phyloP scores from a whole-genome alignment of 2,329 filamentous ascomycete genomes.

The Exophiala sp. region DNA sequence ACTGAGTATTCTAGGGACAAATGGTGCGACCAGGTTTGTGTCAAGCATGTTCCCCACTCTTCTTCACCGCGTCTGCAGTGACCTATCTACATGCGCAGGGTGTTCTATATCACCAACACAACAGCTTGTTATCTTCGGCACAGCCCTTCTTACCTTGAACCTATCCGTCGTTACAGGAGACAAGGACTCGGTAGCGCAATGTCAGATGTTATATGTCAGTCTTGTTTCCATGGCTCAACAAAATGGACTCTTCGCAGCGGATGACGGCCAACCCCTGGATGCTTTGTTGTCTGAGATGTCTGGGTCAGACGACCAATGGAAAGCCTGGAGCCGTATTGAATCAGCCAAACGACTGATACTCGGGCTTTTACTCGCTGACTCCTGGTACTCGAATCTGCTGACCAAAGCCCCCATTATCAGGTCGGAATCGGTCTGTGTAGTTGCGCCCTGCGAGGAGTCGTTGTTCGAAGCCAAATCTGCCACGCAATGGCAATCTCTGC shows the following conservation, averaged over 20 bases:
- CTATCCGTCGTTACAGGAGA: constrained; percentile 47
- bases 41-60: constrained; percentile 41
- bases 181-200: constrained; percentile 42
- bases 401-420: constrained; percentile 44
- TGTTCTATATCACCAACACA: constrained; percentile 37
- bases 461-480: constrained; percentile 41
- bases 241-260: constrained; percentile 47
- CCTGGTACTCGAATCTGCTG: constrained; percentile 46
- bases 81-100: constrained; percentile 41
- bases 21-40: constrained; percentile 47
- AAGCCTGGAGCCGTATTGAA: constrained; percentile 49
- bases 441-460: constrained; percentile 42
- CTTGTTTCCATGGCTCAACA: constrained; percentile 46
- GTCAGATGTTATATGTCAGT: constrained; percentile 48
- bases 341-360: constrained; percentile 48
- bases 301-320: constrained; percentile 46
- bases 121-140: constrained; percentile 45
- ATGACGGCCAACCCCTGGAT: constrained; percentile 41
- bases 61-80: constrained; percentile 39
- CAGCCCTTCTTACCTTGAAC: constrained; percentile 45
- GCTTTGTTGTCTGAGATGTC: constrained; percentile 41
- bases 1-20: constrained; percentile 48
- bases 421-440: constrained; percentile 43
- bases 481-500: constrained; percentile 36
- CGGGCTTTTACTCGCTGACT: constrained; percentile 43